These are phyloP conservation scores for Thuidium tamariscinum DNA, from an alignment of 225 moss, liverwort and hornwort genomes.

Conservation along the genomic window DNA sequence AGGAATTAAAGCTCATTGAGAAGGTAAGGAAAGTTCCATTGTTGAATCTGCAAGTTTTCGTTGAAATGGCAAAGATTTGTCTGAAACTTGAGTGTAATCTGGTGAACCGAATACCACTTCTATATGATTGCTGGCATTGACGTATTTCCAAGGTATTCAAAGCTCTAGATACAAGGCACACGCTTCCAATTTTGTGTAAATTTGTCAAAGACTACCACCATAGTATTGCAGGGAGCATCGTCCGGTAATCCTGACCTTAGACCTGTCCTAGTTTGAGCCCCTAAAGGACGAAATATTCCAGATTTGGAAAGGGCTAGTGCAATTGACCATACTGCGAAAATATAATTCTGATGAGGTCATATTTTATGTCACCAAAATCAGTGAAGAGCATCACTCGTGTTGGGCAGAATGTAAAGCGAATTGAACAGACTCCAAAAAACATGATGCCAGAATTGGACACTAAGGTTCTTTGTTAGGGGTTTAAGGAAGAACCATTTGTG, in stretches of 20 bases:
- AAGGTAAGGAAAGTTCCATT: neutral
- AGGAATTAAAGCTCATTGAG: slow-evolving; percentile 32
- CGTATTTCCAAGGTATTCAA: neutral
- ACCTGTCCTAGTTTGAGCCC: neutral
- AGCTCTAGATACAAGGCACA: neutral
- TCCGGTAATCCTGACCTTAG: neutral
- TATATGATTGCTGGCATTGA: neutral
- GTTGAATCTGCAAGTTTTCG: neutral
- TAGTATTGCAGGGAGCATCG: too few species aligned
- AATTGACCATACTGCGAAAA: neutral
- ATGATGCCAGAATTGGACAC: neutral
- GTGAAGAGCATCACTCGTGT: neutral
- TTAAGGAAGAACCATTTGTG: neutral
- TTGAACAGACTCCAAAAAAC: too few species aligned
- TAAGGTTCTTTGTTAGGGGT: neutral
- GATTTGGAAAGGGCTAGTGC: neutral
- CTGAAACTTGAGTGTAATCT: neutral
- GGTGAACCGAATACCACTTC: too few species aligned
- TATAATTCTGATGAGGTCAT: neutral
- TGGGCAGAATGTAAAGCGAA: neutral
- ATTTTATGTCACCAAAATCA: neutral
- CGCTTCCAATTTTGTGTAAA: neutral
- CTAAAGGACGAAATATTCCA: neutral
- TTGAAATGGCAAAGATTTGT: neutral
- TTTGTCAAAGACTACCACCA: neutral